These are phyloP conservation scores for Anacardium occidentale DNA, from an alignment of 345 rosid species.

Conservation along the genomic window DNA sequence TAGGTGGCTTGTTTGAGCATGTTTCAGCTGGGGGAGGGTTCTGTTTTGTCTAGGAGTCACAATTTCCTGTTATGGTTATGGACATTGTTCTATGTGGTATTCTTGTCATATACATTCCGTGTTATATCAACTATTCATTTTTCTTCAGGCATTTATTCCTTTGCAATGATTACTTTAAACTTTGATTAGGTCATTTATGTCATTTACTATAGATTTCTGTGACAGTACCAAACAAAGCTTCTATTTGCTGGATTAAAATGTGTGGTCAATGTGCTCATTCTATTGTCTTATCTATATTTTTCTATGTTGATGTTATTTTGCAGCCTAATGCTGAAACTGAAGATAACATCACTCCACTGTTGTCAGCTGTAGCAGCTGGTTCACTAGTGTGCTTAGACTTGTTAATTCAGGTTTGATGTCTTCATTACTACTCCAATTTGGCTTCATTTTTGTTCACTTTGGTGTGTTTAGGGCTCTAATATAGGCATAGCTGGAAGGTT, in stretches of 20 bases:
- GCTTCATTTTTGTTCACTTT: background rate
- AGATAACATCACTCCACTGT: conserved; percentile 73
- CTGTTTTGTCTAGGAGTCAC: background rate
- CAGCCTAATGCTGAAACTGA: conserved; percentile 92
- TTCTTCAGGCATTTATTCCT: background rate
- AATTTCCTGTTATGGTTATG: too few species aligned
- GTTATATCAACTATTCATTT: background rate
- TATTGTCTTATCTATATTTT: background rate
- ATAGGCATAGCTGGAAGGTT: background rate
- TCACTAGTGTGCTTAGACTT: conserved; percentile 72
- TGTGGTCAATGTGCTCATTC: background rate
- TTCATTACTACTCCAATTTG: conserved; percentile 14
- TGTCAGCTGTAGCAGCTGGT: conserved; percentile 92
- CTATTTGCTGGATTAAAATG: background rate
- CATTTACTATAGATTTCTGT: background rate
- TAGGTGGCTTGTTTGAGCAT: background rate
- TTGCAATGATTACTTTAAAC: background rate
- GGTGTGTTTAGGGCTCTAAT: background rate
- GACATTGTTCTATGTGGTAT: background rate
- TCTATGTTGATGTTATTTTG: conserved; percentile 23
- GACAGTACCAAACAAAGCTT: background rate
- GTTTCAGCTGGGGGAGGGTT: background rate
- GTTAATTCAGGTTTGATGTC: conserved; percentile 62
- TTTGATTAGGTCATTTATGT: background rate
- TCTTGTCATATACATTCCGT: too few species aligned